Conservation (phyloP, 2,329 filamentous ascomycete genomes). For the Claviceps quebecensis region DNA sequence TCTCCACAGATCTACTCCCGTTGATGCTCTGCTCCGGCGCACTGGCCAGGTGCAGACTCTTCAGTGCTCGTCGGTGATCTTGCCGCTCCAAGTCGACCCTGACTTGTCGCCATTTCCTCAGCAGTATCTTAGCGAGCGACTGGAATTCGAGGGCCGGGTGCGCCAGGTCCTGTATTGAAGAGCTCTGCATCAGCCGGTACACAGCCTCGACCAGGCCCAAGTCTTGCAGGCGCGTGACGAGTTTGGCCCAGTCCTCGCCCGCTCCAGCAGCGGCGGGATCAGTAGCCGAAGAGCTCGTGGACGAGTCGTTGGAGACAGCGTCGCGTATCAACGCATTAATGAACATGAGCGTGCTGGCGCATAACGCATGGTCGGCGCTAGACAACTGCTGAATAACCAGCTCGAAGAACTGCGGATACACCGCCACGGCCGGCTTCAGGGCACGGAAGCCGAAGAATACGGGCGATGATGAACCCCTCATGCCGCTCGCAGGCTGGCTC, state of each 20-base stretch:
- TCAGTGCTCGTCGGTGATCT: conserved; percentile 77
- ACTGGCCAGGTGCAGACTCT: conserved; percentile 72
- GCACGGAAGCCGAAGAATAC: conserved; percentile 77
- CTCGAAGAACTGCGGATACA: conserved; percentile 88
- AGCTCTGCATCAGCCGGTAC: conserved; percentile 87
- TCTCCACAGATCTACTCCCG: conserved; percentile 24
- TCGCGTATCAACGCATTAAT: conserved; percentile 94
- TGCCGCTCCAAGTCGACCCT: conserved; percentile 71
- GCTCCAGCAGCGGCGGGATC: conserved; percentile 12
- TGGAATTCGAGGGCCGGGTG: conserved; percentile 90
- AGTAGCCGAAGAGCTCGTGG: conserved; percentile 25
- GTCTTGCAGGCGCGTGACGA: conserved; percentile 88
- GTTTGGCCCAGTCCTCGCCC: conserved; percentile 76
- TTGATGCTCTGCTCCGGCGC: conserved; percentile 42
- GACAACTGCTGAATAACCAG: conserved; percentile 84
- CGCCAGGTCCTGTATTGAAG: conserved; percentile 76
- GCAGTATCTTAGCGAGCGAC: conserved; percentile 70
- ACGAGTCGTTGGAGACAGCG: conserved; percentile 58
- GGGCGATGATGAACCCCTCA: conserved; percentile 23
- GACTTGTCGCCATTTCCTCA: conserved; percentile 80
- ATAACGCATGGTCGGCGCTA: conserved; percentile 87
- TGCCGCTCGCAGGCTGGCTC: conserved; percentile 22
- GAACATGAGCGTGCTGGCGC: conserved; percentile 86
- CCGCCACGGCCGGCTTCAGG: conserved; percentile 78
- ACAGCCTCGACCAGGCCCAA: conserved; percentile 85